phyloP scores from a whole-genome alignment of 1,284 basidiomycete genomes.

The Ganoderma lucidum region DNA sequence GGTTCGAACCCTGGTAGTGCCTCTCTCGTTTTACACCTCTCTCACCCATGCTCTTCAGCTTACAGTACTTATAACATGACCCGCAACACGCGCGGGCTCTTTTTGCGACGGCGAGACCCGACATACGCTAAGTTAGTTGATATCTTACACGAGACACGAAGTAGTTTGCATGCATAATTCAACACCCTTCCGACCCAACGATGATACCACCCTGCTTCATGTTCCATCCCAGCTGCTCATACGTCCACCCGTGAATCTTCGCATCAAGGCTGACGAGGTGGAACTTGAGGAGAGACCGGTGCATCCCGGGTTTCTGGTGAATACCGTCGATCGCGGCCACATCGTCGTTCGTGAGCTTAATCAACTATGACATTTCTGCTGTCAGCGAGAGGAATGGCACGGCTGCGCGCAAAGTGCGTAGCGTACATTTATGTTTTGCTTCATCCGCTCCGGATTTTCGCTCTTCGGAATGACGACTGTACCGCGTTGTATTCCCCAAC shows the following conservation, averaged over 20 bases:
- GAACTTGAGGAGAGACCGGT: constrained; percentile 49
- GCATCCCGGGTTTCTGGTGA: constrained; percentile 55
- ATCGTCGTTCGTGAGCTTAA: constrained; percentile 48
- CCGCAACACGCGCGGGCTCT: neutral
- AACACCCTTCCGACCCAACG: neutral
- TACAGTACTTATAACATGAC: neutral
- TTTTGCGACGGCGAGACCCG: neutral
- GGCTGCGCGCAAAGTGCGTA: neutral
- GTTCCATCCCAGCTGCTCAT: constrained; percentile 58
- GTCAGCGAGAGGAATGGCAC: neutral
- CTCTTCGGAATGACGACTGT: constrained; percentile 58
- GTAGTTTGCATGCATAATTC: neutral
- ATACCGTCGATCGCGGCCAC: constrained; percentile 48
- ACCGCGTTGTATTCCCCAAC: constrained; percentile 57
- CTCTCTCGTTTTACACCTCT: constrained; percentile 13
- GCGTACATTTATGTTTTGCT: constrained; percentile 53
- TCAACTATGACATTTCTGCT: constrained; percentile 40
- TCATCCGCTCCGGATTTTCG: constrained; percentile 54
- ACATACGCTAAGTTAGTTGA: neutral
- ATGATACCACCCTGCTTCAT: constrained; percentile 50
- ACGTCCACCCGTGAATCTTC: constrained; percentile 57
- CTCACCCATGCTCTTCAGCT: too few species aligned
- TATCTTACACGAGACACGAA: neutral
- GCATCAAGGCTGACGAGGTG: constrained; percentile 43
- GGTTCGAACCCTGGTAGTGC: constrained; percentile 39